Percentiles rank a stretch among this genome's conserved stretches.
These are phyloP conservation scores for Leccinum disarticulatum DNA, from an alignment of 768 basidiomycete genomes.

Conservation along the genomic window DNA sequence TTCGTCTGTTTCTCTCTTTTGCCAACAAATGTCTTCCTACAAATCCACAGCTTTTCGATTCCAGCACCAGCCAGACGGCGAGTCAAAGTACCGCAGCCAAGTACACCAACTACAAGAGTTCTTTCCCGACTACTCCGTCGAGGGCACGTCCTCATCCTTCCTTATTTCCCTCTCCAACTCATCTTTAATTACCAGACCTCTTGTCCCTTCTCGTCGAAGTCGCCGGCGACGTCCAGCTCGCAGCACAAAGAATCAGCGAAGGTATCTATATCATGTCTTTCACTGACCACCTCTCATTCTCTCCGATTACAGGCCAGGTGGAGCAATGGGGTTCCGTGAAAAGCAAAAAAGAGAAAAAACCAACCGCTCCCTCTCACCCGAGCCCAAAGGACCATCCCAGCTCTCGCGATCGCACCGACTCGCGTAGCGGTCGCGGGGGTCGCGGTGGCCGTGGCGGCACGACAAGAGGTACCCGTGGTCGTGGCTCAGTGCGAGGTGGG, in stretches of 20 bases:
- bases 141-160: slow-evolving; percentile 46
- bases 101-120: slow-evolving; percentile 66
- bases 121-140: slow-evolving; percentile 68
- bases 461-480: slow-evolving; percentile 45
- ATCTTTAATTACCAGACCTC: slow-evolving; percentile 48
- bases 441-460: slow-evolving; percentile 60
- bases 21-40: slow-evolving; percentile 32
- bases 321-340: slow-evolving; percentile 83
- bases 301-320: slow-evolving; percentile 52
- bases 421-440: slow-evolving; percentile 63
- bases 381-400: slow-evolving; percentile 46
- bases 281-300: slow-evolving; percentile 10
- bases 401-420: slow-evolving; percentile 35
- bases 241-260: slow-evolving; percentile 73
- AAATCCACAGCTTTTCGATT: slow-evolving; percentile 30
- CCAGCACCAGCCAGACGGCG: slow-evolving; percentile 18
- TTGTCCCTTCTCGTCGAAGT: slow-evolving; percentile 66
- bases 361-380: slow-evolving; percentile 37
- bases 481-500: slow-evolving; percentile 41
- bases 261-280: slow-evolving; percentile 39
- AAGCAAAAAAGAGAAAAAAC: slow-evolving; percentile 87
- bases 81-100: slow-evolving; percentile 51
- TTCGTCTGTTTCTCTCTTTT: neutral
- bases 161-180: neutral
- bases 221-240: slow-evolving; percentile 65